Conservation (phyloP, 352 stramenopile species). For the Lagenidium giganteum region DNA sequence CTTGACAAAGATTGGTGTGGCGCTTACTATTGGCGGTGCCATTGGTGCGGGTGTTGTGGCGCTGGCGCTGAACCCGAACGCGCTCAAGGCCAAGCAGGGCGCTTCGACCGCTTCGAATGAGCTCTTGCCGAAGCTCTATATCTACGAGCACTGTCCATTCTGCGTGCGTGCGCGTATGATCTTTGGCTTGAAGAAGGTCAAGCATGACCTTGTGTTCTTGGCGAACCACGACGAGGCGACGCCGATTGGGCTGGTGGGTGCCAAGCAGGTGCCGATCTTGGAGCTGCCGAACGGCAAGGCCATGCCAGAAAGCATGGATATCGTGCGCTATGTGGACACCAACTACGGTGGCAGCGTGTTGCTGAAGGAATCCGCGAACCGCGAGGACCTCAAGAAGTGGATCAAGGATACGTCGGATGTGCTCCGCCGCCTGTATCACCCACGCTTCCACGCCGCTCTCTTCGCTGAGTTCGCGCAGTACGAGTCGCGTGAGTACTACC, state of each 20-base stretch:
- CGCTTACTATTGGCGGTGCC: conserved; percentile 37
- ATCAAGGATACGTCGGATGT: conserved; percentile 20
- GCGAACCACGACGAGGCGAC: conserved; percentile 37
- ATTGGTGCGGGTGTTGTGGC: conserved; percentile 31
- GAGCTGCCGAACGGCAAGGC: conserved; percentile 18
- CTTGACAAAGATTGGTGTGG: conserved; percentile 36
- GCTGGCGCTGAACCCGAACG: conserved; percentile 12
- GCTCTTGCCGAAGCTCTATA: conserved; percentile 46
- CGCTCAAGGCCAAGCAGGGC: too few species aligned
- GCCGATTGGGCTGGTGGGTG: conserved; percentile 25
- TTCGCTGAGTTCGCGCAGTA: conserved; percentile 40
- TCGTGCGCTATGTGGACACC: conserved; percentile 37
- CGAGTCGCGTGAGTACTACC: conserved; percentile 47
- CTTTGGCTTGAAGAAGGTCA: conserved; percentile 40
- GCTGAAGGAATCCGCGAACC: conserved; percentile 25
- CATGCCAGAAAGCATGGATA: conserved; percentile 36
- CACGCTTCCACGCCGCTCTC: conserved; percentile 30
- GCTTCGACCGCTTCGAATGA: too few species aligned
- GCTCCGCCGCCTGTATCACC: conserved; percentile 30
- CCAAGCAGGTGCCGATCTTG: conserved; percentile 36
- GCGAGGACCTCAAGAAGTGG: conserved; percentile 36
- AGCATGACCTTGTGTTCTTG: conserved; percentile 32
- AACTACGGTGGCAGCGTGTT: conserved; percentile 24
- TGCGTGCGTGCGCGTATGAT: conserved; percentile 47
- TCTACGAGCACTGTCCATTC: conserved; percentile 58